Percentiles rank a stretch among this genome's conserved stretches.
Conservation (phyloP, 2,329 filamentous ascomycete genomes). For the Aureobasidium leucospermi region DNA sequence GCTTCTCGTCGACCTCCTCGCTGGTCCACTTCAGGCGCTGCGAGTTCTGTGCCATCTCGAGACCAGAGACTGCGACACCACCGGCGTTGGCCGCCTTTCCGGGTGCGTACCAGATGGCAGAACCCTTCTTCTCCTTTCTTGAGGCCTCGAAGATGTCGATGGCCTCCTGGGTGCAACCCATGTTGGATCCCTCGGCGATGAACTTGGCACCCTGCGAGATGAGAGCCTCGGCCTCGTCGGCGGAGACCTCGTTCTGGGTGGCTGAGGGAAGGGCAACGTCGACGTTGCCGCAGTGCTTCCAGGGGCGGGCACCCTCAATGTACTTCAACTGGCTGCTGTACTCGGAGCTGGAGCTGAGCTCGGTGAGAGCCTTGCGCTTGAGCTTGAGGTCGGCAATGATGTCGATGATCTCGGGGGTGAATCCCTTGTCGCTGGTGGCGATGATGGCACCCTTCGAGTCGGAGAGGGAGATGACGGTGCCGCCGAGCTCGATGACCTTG, state of each 20-base stretch:
- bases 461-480: constrained; percentile 83
- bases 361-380: constrained; percentile 72
- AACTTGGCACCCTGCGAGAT: constrained; percentile 70
- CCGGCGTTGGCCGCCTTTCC: constrained; percentile 95
- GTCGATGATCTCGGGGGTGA: constrained; percentile 73
- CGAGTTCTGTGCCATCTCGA: constrained; percentile 99
- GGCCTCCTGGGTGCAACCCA: constrained; percentile 94
- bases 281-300: constrained; percentile 81
- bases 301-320: constrained; percentile 79
- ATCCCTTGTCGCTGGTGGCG: constrained; percentile 60
- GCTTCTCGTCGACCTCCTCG: constrained; percentile 84
- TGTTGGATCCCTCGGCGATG: constrained; percentile 96
- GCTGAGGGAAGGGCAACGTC: constrained; percentile 89
- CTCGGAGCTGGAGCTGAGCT: constrained; percentile 52
- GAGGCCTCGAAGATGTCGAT: constrained; percentile 86
- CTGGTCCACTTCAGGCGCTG: constrained; percentile 74
- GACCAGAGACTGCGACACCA: constrained; percentile 91
- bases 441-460: constrained; percentile 84
- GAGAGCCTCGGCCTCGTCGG: constrained; percentile 79
- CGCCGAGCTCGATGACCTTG: constrained; percentile 93
- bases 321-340: constrained; percentile 69
- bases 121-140: constrained; percentile 60
- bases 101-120: constrained; percentile 88
- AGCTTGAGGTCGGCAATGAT: constrained; percentile 81
- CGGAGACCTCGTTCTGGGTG: constrained; percentile 95